Evolutionary conservation across 169 alveolate species (phyloP), one percentile per base, ranked within the genome.

Genomic region (Hammondia hammondi): DNA sequence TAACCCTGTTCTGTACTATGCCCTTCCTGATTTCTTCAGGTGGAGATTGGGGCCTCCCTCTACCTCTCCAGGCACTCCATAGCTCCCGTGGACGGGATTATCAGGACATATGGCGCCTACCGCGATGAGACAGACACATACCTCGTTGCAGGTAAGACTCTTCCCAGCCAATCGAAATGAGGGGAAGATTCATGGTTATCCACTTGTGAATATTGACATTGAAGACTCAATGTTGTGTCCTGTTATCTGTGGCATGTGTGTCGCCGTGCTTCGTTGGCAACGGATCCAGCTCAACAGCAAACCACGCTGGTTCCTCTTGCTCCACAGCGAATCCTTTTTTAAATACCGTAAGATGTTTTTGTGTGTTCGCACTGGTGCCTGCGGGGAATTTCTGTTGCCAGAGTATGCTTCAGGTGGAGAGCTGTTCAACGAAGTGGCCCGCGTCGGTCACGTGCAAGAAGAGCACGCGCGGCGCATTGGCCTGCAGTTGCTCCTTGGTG

Each of bases 31-130:
- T 39, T 43, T 27, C 90, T 82, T 21, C 90, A 48, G 81, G 81
- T 61, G 3, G 95, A 92, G 56, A 92, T 92, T 14, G 95, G 95
- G 24, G 95, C 81, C 32, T 85, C 92, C 70, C 32, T 77, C 29
- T 92, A 85, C 84, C 81, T 92, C 29, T 56, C 92, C 27, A 27
- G 77, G 71, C 43, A 73, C 81, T 39, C 89, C 3, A 37, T 81
- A 52, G 88, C 81, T 45, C 91, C 88, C 43, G 88, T 92, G 48
- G 72, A 57, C n/a, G 92, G 67, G 72, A 37, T 77, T 32, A 73
- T 88, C 46, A 29, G 24, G 43, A 82, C 90, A 14, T 45, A 39
- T 70, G 95, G 91, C 27, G 84, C 71, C 32, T 92, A 45, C 67
- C 71, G 91, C 9, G 95, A 92, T 56, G 92, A 82, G 43, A 73